A percentile compares a stretch with the other conserved stretches of the same genome.
These are phyloP conservation scores for Euphorbia schlechtendalii DNA, from an alignment of 441 rosid species.

Conservation along the genomic window DNA sequence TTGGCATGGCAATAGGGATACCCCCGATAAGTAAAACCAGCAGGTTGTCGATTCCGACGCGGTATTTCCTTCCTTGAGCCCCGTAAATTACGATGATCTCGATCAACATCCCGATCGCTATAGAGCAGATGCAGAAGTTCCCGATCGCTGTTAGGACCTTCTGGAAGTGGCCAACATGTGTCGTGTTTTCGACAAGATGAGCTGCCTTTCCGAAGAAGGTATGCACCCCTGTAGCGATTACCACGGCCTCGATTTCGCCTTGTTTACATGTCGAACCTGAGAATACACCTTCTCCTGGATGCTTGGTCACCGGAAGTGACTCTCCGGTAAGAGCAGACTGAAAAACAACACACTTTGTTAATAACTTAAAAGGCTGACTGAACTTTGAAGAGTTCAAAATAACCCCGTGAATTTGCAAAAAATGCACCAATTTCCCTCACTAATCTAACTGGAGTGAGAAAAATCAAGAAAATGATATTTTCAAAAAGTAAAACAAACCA, in stretches of 20 bases:
- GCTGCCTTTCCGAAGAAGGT: constrained; percentile 73
- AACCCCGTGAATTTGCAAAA: no score
- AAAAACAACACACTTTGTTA: not conserved
- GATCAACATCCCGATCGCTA: constrained; percentile 61
- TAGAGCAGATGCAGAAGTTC: constrained; percentile 95
- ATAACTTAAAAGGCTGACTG: no score
- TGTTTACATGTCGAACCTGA: constrained; percentile 70
- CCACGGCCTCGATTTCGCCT: constrained; percentile 65
- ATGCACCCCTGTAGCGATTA: constrained; percentile 66
- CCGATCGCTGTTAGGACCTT: constrained; percentile 62
- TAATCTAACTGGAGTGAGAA: no score
- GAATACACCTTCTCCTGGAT: constrained; percentile 50
- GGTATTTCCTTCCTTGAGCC: constrained; percentile 55
- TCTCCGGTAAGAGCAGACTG: constrained; percentile 70
- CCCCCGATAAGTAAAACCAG: constrained; percentile 93
- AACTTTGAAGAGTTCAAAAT: no score
- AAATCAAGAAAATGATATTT: no score
- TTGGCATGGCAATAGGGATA: constrained; percentile 96
- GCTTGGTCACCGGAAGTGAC: constrained; percentile 55
- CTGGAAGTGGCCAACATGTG: constrained; percentile 68
- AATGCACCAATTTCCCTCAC: no score
- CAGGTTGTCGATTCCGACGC: constrained; percentile 85
- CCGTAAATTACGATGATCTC: constrained; percentile 83
- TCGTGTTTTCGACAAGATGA: constrained; percentile 61
- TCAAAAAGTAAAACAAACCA: not conserved